These are phyloP conservation scores for Xanthoconium purpureum DNA, from an alignment of 768 basidiomycete species.

Conservation along the genomic window DNA sequence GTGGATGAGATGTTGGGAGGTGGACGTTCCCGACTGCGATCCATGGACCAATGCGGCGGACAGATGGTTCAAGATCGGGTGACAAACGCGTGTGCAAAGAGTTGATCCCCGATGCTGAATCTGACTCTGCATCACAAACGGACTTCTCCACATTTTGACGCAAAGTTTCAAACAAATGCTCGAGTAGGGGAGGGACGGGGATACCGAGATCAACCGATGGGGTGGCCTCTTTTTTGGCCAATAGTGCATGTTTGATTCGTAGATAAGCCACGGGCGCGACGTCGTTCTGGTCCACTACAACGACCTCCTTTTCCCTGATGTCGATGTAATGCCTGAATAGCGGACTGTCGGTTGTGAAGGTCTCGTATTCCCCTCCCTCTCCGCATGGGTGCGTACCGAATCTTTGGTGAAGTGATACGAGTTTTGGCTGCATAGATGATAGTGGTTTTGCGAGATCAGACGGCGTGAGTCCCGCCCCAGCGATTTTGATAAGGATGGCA, in stretches of 20 bases:
- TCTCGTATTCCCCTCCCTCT: slow-evolving; percentile 98
- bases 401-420: slow-evolving; percentile 66
- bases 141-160: slow-evolving; percentile 10
- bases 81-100: neutral
- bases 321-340: slow-evolving; percentile 76
- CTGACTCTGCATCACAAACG: neutral
- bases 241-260: slow-evolving; percentile 64
- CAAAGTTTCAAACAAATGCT: slow-evolving; percentile 18
- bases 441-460: slow-evolving; percentile 79
- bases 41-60: slow-evolving; percentile 55
- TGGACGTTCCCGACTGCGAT: slow-evolving; percentile 61
- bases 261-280: slow-evolving; percentile 92
- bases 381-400: slow-evolving; percentile 95
- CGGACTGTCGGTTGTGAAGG: slow-evolving; percentile 85
- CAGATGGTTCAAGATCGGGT: slow-evolving; percentile 10
- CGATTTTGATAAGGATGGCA: slow-evolving; percentile 90
- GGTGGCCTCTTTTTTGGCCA: slow-evolving; percentile 52
- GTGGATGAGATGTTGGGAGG: slow-evolving; percentile 20
- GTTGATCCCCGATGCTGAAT: neutral
- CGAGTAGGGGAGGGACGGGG: slow-evolving; percentile 52
- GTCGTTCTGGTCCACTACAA: slow-evolving; percentile 76
- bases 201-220: slow-evolving; percentile 16
- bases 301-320: slow-evolving; percentile 65
- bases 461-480: slow-evolving; percentile 82
- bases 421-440: slow-evolving; percentile 65